These are phyloP conservation scores for Termitomyces sp. DNA, from an alignment of 768 basidiomycete species.

Conservation along the genomic window DNA sequence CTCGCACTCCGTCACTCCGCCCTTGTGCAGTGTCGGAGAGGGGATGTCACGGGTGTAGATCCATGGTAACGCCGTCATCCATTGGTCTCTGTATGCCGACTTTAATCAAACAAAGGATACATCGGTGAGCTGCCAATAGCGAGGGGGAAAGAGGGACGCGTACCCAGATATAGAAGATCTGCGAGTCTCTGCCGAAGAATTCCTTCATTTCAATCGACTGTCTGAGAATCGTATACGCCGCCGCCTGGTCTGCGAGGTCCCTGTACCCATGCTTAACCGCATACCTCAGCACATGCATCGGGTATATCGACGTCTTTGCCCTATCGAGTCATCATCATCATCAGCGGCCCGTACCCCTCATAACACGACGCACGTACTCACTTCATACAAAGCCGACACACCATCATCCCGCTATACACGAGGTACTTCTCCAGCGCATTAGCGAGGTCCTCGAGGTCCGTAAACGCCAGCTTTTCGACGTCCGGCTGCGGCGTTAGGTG, in stretches of 20 bases:
- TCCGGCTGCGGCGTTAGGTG: conserved; percentile 1
- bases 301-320: background rate
- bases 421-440: conserved; percentile 10
- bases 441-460: background rate
- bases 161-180: background rate
- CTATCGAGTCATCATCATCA: no score
- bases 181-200: background rate
- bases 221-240: background rate
- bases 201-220: background rate
- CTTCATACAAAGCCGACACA: conserved; percentile 8
- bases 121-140: background rate
- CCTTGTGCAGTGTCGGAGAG: background rate
- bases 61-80: background rate
- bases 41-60: background rate
- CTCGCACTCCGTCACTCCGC: background rate
- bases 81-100: conserved; percentile 3
- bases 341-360: no score
- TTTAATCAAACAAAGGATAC: background rate
- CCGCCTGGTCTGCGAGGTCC: conserved; percentile 2
- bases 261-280: conserved; percentile 6
- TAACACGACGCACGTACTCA: no score
- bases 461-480: background rate
- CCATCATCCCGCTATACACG: conserved; percentile 4
- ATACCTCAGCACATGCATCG: conserved; percentile 2
- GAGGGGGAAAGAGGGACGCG: fast-evolving